Percentiles rank a stretch among this genome's conserved stretches.
phyloP scores from a whole-genome alignment of 2,329 filamentous ascomycete genomes.

The Aspergillus phoenicis region DNA sequence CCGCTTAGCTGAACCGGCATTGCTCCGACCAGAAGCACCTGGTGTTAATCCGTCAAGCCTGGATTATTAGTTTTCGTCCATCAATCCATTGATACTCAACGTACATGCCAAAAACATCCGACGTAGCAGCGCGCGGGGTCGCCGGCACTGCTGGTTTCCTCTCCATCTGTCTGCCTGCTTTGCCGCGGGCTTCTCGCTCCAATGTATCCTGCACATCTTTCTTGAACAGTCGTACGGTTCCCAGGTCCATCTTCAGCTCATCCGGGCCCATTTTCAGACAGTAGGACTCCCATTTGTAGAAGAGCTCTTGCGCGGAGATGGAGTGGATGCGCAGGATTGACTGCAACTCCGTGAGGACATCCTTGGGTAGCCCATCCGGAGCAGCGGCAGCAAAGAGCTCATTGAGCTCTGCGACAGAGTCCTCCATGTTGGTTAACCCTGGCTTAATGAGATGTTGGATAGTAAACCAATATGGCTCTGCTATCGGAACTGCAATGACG shows the following conservation, averaged over 20 bases:
- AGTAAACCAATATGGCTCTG: neutral
- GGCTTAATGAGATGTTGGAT: neutral
- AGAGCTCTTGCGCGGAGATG: slow-evolving; percentile 80
- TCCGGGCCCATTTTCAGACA: slow-evolving; percentile 90
- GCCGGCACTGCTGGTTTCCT: slow-evolving; percentile 59
- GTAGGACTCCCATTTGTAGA: slow-evolving; percentile 99
- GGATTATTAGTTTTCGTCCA: neutral
- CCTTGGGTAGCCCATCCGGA: slow-evolving; percentile 66
- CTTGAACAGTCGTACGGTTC: slow-evolving; percentile 76
- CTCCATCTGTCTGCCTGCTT: slow-evolving; percentile 62
- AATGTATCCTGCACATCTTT: slow-evolving; percentile 81
- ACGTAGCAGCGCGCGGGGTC: slow-evolving; percentile 63
- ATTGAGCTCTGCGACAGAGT: slow-evolving; percentile 56
- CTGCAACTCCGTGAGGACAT: slow-evolving; percentile 78
- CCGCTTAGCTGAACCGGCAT: slow-evolving; percentile 52
- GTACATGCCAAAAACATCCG: slow-evolving; percentile 82
- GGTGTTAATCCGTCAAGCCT: slow-evolving; percentile 66
- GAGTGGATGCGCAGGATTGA: slow-evolving; percentile 85
- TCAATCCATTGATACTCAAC: slow-evolving; percentile 24
- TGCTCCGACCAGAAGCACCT: slow-evolving; percentile 28
- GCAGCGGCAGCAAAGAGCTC: slow-evolving; percentile 60
- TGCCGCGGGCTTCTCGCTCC: slow-evolving; percentile 73
- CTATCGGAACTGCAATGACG: neutral
- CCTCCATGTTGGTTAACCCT: slow-evolving; percentile 47
- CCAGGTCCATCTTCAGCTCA: slow-evolving; percentile 70